Evolutionary conservation across 2,329 filamentous ascomycete genomes (phyloP).

Genomic region (Thelonectria blattea): DNA sequence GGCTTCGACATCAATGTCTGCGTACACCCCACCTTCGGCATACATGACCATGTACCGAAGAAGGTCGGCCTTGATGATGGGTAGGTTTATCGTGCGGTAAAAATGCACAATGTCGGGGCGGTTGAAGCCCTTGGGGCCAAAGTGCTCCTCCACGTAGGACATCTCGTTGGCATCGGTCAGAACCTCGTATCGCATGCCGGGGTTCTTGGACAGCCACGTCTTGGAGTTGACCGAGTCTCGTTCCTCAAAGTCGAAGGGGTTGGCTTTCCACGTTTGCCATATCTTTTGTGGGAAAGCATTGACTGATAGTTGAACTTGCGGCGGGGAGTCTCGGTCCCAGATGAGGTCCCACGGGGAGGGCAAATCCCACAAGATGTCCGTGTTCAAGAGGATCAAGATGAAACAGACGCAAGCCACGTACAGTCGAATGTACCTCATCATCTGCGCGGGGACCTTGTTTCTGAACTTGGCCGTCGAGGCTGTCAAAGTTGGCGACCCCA

Average conservation of each 20-base stretch:
- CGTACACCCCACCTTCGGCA: slow-evolving; percentile 77
- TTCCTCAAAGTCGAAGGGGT: slow-evolving; percentile 69
- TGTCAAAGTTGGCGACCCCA: slow-evolving; percentile 47
- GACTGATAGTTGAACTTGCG: slow-evolving; percentile 26
- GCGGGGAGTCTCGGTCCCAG: slow-evolving; percentile 18
- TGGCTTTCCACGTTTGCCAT: slow-evolving; percentile 79
- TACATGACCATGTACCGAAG: slow-evolving; percentile 75
- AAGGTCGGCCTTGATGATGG: slow-evolving; percentile 70
- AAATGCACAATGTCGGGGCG: slow-evolving; percentile 69
- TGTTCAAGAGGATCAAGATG: slow-evolving; percentile 54
- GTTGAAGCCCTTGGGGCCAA: slow-evolving; percentile 68
- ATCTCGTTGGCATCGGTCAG: slow-evolving; percentile 72
- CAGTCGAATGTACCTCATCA: slow-evolving; percentile 54
- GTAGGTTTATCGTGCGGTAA: slow-evolving; percentile 64
- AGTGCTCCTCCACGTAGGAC: slow-evolving; percentile 71
- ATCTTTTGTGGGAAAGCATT: slow-evolving; percentile 68
- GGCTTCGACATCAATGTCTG: slow-evolving; percentile 53
- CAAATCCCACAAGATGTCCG: slow-evolving; percentile 46
- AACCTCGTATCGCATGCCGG: slow-evolving; percentile 70
- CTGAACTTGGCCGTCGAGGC: slow-evolving; percentile 45
- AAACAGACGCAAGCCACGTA: slow-evolving; percentile 52
- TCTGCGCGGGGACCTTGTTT: slow-evolving; percentile 51
- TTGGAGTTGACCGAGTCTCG: slow-evolving; percentile 65
- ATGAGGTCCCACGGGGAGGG: slow-evolving; percentile 32
- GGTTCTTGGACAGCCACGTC: slow-evolving; percentile 72